Evolutionary conservation across 1,139 yeast species (phyloP).

Genomic region (Pichia sp.): DNA sequence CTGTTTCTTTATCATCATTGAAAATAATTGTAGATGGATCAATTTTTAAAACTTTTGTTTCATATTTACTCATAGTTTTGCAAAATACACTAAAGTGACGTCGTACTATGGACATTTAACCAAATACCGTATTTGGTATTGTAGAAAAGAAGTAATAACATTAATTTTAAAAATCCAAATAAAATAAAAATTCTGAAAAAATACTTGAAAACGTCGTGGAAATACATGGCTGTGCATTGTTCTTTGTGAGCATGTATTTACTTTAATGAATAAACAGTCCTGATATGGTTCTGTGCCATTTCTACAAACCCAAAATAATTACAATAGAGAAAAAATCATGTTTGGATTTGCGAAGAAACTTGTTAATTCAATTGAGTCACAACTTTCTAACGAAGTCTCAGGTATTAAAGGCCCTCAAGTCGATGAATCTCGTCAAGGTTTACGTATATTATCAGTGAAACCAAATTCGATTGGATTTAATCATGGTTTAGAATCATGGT

Average conservation of each 20-base stretch:
- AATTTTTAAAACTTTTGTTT: conserved; percentile 41
- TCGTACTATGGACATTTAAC: conserved; percentile 1
- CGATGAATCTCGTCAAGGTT: conserved; percentile 37
- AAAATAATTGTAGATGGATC: conserved; percentile 40
- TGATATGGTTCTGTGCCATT: too few relatives aligned
- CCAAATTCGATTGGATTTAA: conserved; percentile 37
- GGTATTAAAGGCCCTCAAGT: conserved; percentile 1
- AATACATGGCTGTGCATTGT: too few relatives aligned
- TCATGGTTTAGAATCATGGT: conserved; percentile 70
- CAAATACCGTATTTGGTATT: too few relatives aligned
- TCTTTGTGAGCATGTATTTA: too few relatives aligned
- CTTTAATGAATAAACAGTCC: too few relatives aligned
- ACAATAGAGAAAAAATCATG: conserved; percentile 37
- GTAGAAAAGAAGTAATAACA: too few relatives aligned
- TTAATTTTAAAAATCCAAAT: too few relatives aligned
- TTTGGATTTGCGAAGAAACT: conserved; percentile 83
- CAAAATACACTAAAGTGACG: conserved; percentile 4
- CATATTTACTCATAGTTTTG: conserved; percentile 4
- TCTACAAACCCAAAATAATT: not conserved
- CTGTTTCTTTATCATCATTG: conserved; percentile 25
- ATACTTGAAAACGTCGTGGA: too few relatives aligned
- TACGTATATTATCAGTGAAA: conserved; percentile 49
- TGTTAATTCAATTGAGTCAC: conserved; percentile 64
- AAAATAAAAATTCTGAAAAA: too few relatives aligned
- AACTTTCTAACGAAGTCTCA: conserved; percentile 23